Conservation (phyloP, 139 green algal species). For the Picochlorum sp. region DNA sequence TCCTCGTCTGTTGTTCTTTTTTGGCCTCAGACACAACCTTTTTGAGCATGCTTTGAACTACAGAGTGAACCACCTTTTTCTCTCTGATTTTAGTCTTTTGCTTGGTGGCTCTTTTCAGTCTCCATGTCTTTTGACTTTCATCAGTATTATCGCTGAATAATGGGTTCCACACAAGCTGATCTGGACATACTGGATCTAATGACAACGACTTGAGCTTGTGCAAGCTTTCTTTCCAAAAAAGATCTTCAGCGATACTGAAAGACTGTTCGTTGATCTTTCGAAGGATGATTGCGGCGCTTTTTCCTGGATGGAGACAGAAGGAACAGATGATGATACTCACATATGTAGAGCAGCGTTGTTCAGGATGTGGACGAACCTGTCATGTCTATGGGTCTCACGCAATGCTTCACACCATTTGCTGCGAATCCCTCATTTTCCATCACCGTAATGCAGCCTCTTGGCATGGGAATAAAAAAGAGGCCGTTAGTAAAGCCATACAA, state of each 20-base stretch:
- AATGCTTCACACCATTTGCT: constrained; percentile 63
- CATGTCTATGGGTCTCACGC: constrained; percentile 62
- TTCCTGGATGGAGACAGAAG: constrained; percentile 22
- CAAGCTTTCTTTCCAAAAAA: constrained; percentile 34
- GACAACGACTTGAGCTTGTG: constrained; percentile 21
- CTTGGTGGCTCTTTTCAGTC: background rate
- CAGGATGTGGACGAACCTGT: background rate
- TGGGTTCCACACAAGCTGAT: background rate
- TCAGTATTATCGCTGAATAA: constrained; percentile 6
- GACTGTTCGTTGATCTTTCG: constrained; percentile 36
- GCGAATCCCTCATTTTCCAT: constrained; percentile 56
- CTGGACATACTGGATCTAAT: background rate
- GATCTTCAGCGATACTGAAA: constrained; percentile 21
- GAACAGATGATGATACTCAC: background rate
- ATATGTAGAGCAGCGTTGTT: background rate
- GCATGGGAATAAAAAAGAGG: constrained; percentile 62
- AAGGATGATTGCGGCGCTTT: constrained; percentile 57
- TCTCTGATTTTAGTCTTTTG: background rate
- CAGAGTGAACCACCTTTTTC: background rate
- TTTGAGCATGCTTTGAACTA: background rate
- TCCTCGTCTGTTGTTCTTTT: background rate
- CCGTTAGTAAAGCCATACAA: constrained; percentile 58
- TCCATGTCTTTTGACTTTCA: constrained; percentile 3
- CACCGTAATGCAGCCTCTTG: constrained; percentile 55
- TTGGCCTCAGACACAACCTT: background rate